A percentile compares a stretch with the other conserved stretches of the same genome.
phyloP scores from a whole-genome alignment of 2,329 filamentous ascomycete species.

The Exophiala sp. region DNA sequence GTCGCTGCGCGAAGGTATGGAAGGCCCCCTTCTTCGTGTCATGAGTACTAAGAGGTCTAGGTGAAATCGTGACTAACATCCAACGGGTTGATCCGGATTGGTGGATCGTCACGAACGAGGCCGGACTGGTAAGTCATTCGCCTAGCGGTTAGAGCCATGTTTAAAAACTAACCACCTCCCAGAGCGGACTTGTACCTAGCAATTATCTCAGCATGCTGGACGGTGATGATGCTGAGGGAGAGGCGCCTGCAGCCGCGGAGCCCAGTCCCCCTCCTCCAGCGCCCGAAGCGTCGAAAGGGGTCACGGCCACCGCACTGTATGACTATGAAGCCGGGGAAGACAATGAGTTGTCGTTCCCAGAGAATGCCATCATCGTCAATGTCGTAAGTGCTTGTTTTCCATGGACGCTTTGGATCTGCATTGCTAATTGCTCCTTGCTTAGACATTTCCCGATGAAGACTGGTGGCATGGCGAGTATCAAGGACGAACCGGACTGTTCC shows the following conservation, averaged over 20 bases:
- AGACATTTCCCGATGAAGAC: slow-evolving; percentile 96
- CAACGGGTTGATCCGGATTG: slow-evolving; percentile 98
- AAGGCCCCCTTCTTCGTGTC: neutral
- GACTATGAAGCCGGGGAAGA: slow-evolving; percentile 97
- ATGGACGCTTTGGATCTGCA: neutral
- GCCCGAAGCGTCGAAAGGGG: slow-evolving; percentile 38
- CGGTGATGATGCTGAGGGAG: slow-evolving; percentile 39
- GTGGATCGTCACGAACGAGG: slow-evolving; percentile 91
- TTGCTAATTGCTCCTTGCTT: slow-evolving; percentile 3
- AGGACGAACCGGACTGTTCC: slow-evolving; percentile 76
- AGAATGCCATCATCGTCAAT: slow-evolving; percentile 73
- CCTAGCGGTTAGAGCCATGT: neutral
- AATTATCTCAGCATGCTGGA: slow-evolving; percentile 85
- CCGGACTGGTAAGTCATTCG: slow-evolving; percentile 58
- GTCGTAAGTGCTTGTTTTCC: slow-evolving; percentile 53
- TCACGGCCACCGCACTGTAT: slow-evolving; percentile 78
- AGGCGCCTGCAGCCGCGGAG: slow-evolving; percentile 35
- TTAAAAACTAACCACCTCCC: slow-evolving; percentile 1
- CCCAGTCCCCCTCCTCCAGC: slow-evolving; percentile 30
- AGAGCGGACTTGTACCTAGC: slow-evolving; percentile 77
- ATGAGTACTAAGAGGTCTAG: slow-evolving; percentile 8
- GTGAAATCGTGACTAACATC: slow-evolving; percentile 77
- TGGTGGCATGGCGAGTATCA: slow-evolving; percentile 94
- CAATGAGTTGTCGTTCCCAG: slow-evolving; percentile 79
- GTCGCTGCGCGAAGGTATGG: slow-evolving; percentile 69